These are phyloP conservation scores for Xylaria castorea DNA, from an alignment of 495 filamentous ascomycete genomes.

Conservation along the genomic window DNA sequence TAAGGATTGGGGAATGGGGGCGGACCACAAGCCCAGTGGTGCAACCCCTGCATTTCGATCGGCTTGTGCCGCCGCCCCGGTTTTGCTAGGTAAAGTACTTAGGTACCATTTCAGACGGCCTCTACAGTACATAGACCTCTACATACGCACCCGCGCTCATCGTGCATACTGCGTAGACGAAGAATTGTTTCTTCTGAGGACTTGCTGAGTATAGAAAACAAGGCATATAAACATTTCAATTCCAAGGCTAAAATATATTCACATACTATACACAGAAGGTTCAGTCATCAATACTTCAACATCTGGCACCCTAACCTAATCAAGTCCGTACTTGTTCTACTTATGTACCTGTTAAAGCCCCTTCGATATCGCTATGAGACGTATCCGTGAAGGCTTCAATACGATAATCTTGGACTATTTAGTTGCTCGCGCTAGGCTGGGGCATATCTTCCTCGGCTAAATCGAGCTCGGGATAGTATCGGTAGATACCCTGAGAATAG, in stretches of 20 bases:
- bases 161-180: too few species aligned
- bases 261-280: too few species aligned
- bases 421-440: not conserved
- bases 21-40: not conserved
- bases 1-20: not conserved
- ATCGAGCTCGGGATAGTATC: slow-evolving; percentile 65
- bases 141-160: too few species aligned
- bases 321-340: not conserved
- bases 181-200: too few species aligned
- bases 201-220: too few species aligned
- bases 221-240: too few species aligned
- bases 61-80: not conserved
- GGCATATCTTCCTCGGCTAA: slow-evolving; percentile 22
- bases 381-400: not conserved
- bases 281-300: not conserved
- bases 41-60: not conserved
- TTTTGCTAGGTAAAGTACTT: not conserved
- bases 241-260: too few species aligned
- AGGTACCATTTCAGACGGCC: not conserved
- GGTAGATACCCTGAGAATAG: slow-evolving; percentile 60
- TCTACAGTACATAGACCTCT: too few species aligned
- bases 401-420: not conserved
- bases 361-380: not conserved
- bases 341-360: not conserved
- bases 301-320: not conserved